These are phyloP conservation scores for Camellia japonica DNA, from an alignment of 148 eudicot species.

Conservation along the genomic window DNA sequence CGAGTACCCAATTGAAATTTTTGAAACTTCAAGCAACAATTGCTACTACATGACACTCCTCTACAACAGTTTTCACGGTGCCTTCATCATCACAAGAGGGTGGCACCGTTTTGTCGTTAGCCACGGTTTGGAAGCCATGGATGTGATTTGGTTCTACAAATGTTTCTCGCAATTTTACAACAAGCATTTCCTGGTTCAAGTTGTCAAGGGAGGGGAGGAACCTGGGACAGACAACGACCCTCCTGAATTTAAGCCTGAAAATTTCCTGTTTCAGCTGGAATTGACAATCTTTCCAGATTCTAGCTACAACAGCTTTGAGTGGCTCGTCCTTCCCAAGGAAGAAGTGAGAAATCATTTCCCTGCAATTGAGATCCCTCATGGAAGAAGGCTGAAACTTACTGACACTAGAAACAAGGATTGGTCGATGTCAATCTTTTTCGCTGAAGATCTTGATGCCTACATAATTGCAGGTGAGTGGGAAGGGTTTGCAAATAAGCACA, in stretches of 20 bases:
- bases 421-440: neutral
- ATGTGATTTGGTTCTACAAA: neutral
- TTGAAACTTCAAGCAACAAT: neutral
- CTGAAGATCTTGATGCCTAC: neutral
- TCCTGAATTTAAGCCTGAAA: neutral
- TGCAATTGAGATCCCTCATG: neutral
- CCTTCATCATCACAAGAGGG: neutral
- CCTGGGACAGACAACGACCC: no score
- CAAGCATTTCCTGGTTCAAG: neutral
- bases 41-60: neutral
- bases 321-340: neutral
- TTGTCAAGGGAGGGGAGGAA: neutral
- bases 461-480: neutral
- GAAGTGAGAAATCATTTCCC: neutral
- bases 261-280: neutral
- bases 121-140: neutral
- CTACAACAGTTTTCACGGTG: neutral
- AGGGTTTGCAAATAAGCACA: neutral
- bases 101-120: neutral
- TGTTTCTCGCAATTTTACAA: neutral
- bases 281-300: neutral
- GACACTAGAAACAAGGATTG: neutral
- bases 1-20: neutral
- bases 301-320: neutral
- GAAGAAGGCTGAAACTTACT: neutral